Percentiles rank a stretch among this genome's conserved stretches.
Conservation (phyloP, 225 moss, liverwort and hornwort genomes). For the Thuidium tamariscinum region DNA sequence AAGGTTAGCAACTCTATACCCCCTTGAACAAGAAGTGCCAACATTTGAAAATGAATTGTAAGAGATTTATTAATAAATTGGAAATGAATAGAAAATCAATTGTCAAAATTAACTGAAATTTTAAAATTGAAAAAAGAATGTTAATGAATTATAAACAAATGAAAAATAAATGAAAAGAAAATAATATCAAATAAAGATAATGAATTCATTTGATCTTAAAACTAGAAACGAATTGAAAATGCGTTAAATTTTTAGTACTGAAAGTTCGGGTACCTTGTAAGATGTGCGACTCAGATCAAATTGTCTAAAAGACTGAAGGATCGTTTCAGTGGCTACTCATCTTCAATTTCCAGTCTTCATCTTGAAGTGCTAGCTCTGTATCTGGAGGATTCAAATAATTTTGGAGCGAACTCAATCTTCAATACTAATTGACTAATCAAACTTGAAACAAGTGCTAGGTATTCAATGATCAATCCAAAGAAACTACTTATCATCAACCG, state of each 20-base stretch:
- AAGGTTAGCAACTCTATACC: slow-evolving; percentile 10
- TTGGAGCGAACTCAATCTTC: background rate
- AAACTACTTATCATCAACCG: background rate
- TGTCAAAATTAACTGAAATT: background rate
- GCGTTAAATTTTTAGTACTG: background rate
- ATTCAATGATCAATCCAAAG: background rate
- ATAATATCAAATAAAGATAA: background rate
- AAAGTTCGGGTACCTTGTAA: background rate
- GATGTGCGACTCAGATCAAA: background rate
- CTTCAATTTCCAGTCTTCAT: background rate
- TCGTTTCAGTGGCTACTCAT: background rate
- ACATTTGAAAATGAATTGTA: too few species aligned
- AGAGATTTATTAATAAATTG: background rate
- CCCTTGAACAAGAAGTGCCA: background rate
- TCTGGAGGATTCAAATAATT: background rate
- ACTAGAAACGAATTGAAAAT: background rate
- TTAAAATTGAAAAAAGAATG: background rate
- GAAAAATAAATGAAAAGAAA: background rate
- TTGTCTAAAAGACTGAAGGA: background rate
- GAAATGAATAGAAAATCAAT: background rate
- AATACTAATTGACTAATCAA: background rate
- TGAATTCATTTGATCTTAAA: background rate
- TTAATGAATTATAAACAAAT: background rate
- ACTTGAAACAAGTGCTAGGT: background rate
- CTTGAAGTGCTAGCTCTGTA: background rate